Evolutionary conservation across 2,329 filamentous ascomycete genomes (phyloP), one percentile per base, ranked within the genome.

Genomic region (Alternaria triticina): DNA sequence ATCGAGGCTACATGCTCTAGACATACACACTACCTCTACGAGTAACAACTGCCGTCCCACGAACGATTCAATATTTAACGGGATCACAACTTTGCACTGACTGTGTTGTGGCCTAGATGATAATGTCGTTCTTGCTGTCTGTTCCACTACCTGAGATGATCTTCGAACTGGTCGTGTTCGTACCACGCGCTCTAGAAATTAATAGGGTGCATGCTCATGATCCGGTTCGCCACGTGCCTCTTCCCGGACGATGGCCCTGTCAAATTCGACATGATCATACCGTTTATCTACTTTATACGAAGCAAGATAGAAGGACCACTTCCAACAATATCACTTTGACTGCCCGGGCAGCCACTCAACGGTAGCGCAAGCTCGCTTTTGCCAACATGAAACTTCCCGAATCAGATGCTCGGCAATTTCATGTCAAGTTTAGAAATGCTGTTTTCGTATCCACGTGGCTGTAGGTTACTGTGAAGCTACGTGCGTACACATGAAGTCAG

Each of bases 131-230:
- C 1, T 17, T 11, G 9, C 8, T 17, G 0, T 40, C 36, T 17
- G 1, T 17, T 1, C 3, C 36, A 40, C 17, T 3, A 11, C 1
- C 15, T n/a, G 4, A 40, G 2, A 17, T n/a, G 3, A 40, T 17
- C 2, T 9, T 5, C n/a, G 0, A 17, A 0, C 1, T 11, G 0
- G n/a, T 17, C 1, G 36, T 3, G 8, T 6, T 10, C 15, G 9
- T 3, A 6, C 15, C n/a, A 40, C 4, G 3, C 15, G 15, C 4
- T n/a, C 7, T 3, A 3, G 8, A 10, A 17, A 8, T 10, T 40
- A 40, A 4, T 1, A 1, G 36, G 17, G 3, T 11, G 9, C 36
- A 17, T 17, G n/a, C 0, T 10, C 15, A 17, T 17, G 8, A 0
- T 17, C 5, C 1, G n/a, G 9, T 17, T 17, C n/a, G 1, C 3